A percentile compares a stretch with the other conserved stretches of the same genome.
Conservation (phyloP, 345 rosid species). For the Salix koriyanagi region DNA sequence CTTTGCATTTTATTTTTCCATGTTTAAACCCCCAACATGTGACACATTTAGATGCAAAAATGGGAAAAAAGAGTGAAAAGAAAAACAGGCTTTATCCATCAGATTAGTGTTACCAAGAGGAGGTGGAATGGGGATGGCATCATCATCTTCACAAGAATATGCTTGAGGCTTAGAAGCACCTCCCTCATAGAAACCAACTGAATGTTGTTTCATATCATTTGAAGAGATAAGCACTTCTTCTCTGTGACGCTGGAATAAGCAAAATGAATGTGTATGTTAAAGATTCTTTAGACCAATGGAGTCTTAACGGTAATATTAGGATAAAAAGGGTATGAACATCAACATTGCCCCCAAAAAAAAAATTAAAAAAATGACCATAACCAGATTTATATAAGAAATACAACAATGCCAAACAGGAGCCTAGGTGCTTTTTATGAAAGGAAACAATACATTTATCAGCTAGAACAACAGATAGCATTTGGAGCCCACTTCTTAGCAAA, state of each 20-base stretch:
- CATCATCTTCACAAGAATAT: slow-evolving; percentile 14
- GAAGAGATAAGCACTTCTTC: slow-evolving; percentile 4
- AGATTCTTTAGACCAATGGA: neutral
- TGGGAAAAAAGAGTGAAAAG: neutral
- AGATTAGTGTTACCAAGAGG: slow-evolving; percentile 41
- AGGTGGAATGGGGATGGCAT: slow-evolving; percentile 55
- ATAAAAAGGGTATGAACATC: too few species aligned
- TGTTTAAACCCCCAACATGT: neutral
- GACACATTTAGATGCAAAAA: neutral
- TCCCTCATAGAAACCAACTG: slow-evolving; percentile 11
- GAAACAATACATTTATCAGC: too few species aligned
- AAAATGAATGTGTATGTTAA: neutral
- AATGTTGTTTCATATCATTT: slow-evolving; percentile 14
- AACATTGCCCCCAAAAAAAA: too few species aligned
- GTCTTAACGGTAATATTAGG: neutral
- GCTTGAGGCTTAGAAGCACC: slow-evolving; percentile 14
- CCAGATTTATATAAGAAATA: too few species aligned
- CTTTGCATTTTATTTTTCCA: neutral
- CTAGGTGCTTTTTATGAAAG: too few species aligned
- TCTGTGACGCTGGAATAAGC: slow-evolving; percentile 28
- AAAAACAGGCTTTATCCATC: neutral
- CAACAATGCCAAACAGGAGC: too few species aligned
- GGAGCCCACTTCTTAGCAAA: too few species aligned
- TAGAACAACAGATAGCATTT: too few species aligned
- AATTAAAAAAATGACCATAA: too few species aligned